Base-by-base conservation (phyloP, 2,329 filamentous ascomycete species). In the Penicillium sp. region DNA sequence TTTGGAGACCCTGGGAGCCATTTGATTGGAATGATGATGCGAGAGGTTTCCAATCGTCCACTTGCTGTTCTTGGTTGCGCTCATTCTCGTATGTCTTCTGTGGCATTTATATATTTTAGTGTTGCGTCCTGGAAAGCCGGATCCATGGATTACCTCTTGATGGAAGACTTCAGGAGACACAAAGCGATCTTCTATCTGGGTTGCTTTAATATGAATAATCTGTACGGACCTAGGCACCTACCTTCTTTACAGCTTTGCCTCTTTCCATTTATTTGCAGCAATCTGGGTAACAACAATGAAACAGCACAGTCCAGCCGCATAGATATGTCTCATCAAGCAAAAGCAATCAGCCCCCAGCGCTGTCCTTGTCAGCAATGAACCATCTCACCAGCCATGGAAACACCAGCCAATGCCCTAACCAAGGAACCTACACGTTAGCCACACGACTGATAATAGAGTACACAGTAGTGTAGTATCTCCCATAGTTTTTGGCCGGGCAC, bases 1-100 rank as follows among this genome's bases (percentile, higher is more conserved):
- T 95, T 95, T 73, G 95, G 90, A 47, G 89, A 95, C 64, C 96
- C 87, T 41, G 91, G 91, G 30, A 96, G 41, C 92, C 88, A 69
- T 96, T 96, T 19, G 91, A 95, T n/a, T n/a, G n/a, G n/a, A 56
- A 95, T 84, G 33, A 96, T 83, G 42, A 95, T 64, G n/a, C n/a
- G n/a, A n/a, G 6, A 70, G 58, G n/a, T 63, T 63, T 16, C n/a
- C n/a, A n/a, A n/a, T n/a, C n/a, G n/a, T n/a, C n/a, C 58, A 60
- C 34, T 67, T 68, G 4, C 29, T 12, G 27, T 49, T 41, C 8
- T 29, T 16, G n/a, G 25, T 30, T 37, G 27, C 33, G 2, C 35
- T 30, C 52, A 59, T 57, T 9, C 1, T 49, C 40, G 10, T 35
- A 22, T 9, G 13, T n/a, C 16, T 14, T n/a, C 13, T 33, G 38